phyloP scores from a whole-genome alignment of 495 filamentous ascomycete species.

The Penicillium arizonense region DNA sequence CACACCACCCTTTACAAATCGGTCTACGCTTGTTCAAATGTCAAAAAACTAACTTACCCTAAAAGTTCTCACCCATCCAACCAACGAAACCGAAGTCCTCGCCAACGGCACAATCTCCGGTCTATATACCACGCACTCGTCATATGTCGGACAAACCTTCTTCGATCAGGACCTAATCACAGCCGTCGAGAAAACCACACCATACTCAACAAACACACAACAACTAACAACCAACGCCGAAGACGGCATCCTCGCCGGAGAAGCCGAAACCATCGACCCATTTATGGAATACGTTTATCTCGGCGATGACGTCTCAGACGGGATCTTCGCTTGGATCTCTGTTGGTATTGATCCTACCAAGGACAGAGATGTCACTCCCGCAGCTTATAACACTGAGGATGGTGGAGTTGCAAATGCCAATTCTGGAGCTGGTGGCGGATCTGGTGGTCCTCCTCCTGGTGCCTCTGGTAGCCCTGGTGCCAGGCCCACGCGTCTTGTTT shows the following conservation, averaged over 20 bases:
- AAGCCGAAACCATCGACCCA: constrained; percentile 54
- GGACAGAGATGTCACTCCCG: constrained; percentile 24
- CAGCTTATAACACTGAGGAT: constrained; percentile 33
- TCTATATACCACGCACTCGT: constrained; percentile 26
- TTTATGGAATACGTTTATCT: constrained; percentile 53
- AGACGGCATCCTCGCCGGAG: constrained; percentile 48
- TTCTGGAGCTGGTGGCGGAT: constrained; percentile 10
- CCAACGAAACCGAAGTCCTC: constrained; percentile 28
- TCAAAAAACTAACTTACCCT: not conserved
- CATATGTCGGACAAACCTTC: constrained; percentile 63
- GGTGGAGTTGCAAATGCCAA: constrained; percentile 35
- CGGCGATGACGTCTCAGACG: constrained; percentile 28
- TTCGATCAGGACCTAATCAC: constrained; percentile 55
- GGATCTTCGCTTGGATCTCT: constrained; percentile 38
- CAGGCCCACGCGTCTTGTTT: too few relatives aligned
- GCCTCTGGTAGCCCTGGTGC: constrained; percentile 1
- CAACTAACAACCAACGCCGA: constrained; percentile 48
- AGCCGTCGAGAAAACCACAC: constrained; percentile 43
- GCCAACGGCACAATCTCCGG: constrained; percentile 34
- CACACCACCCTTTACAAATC: not conserved
- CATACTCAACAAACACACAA: constrained; percentile 57
- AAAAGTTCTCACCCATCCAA: constrained; percentile 36
- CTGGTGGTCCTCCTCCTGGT: constrained; percentile 15
- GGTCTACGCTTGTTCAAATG: not conserved
- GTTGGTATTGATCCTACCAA: constrained; percentile 31